Percentiles rank a stretch among this genome's conserved stretches.
Conservation (phyloP, 176 grass and related monocot genomes). For the Avena eriantha region DNA sequence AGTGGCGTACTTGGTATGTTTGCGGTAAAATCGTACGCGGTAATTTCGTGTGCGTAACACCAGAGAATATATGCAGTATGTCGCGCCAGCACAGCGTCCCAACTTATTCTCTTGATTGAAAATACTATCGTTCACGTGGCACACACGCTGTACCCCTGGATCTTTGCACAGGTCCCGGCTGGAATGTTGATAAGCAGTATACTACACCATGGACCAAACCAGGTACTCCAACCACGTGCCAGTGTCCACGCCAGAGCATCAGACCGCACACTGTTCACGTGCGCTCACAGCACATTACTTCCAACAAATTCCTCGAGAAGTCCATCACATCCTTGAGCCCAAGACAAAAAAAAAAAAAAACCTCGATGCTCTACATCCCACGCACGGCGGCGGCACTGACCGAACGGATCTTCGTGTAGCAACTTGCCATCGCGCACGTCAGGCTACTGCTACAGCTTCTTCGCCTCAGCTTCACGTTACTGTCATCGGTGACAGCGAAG, state of each 20-base stretch:
- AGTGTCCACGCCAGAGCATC: constrained; percentile 35
- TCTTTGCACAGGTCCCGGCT: not conserved
- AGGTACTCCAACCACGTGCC: constrained; percentile 18
- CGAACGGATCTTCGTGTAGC: constrained; percentile 10
- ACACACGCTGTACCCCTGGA: not conserved
- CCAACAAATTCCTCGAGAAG: constrained; percentile 49
- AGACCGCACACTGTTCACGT: constrained; percentile 28
- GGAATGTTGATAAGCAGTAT: constrained; percentile 37
- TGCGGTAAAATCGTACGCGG: no score
- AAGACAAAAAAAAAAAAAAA: not conserved
- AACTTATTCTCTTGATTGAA: not conserved
- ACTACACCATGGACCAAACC: not conserved
- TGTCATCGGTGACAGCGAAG: not conserved
- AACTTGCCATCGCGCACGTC: not conserved
- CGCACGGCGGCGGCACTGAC: not conserved
- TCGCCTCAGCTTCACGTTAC: not conserved
- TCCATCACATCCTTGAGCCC: constrained; percentile 8
- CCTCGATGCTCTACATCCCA: not conserved
- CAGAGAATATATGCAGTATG: not conserved
- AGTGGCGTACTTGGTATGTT: no score
- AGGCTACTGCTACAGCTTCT: not conserved
- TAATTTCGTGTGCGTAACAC: not conserved
- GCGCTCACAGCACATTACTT: constrained; percentile 27
- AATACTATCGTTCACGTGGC: not conserved
- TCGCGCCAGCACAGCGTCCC: not conserved